Percentiles rank a stretch among this genome's conserved stretches.
Evolutionary conservation across 129 eudicot genomes (phyloP).

Genomic region (Pittosporum tobira): DNA sequence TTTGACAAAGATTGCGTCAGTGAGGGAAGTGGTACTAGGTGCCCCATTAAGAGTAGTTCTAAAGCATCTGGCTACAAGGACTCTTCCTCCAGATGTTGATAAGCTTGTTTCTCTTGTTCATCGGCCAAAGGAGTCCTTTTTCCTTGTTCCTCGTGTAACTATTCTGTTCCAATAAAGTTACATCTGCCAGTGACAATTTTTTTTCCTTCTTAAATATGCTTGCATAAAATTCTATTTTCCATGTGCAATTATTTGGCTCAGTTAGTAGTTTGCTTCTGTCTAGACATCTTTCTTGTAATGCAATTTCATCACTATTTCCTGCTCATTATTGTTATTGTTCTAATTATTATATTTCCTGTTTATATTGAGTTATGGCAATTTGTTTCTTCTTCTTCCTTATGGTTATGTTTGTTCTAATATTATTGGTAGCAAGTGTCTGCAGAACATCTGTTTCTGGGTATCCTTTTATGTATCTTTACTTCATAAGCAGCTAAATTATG

Average conservation of each 20-base stretch:
- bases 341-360: not conserved
- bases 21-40: slow-evolving; percentile 90
- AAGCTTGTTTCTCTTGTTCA: slow-evolving; percentile 72
- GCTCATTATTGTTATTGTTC: not conserved
- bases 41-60: slow-evolving; percentile 67
- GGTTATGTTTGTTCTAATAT: not conserved
- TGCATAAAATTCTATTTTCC: not conserved
- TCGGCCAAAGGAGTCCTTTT: slow-evolving; percentile 92
- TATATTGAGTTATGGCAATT: not conserved
- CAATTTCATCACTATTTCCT: too few species aligned
- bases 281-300: too few species aligned
- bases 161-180: slow-evolving; percentile 4
- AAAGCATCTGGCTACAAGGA: slow-evolving; percentile 31
- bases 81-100: slow-evolving; percentile 48
- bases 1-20: slow-evolving; percentile 74
- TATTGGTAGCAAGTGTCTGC: not conserved
- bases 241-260: not conserved
- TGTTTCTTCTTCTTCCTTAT: not conserved
- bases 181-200: not conserved
- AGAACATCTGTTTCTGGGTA: not conserved
- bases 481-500: too few species aligned
- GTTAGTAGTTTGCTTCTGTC: not conserved
- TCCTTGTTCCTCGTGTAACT: slow-evolving; percentile 69
- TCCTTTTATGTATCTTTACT: not conserved
- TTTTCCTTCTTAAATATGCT: not conserved